Evolutionary conservation across 2,329 filamentous ascomycete species (phyloP), one percentile per base, ranked within the genome.

Genomic region (Trichophyton mentagrophytes): DNA sequence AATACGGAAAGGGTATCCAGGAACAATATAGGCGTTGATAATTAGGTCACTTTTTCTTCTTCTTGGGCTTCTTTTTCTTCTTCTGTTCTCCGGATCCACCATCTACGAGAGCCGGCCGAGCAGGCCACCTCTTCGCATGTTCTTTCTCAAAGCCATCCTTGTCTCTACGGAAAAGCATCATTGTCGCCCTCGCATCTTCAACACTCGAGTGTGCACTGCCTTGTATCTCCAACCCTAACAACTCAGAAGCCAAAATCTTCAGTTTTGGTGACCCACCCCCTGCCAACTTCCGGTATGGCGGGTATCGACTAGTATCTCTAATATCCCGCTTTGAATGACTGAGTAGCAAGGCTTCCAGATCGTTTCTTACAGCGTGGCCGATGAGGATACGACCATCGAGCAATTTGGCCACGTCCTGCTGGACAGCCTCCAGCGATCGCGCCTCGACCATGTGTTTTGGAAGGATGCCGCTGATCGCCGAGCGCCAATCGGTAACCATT

Each of bases 401-500:
- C 46, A 96, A 79, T 3, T 79, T 79, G 20, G 84, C 82, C 7
- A 96, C 82, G 30, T 87, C 82, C 44, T 77, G 73, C 69, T 95
- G 91, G 0, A 95, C 93, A 61, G 88, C 83, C 25, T 87, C 82
- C 66, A 97, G 91, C 0, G 78, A 76, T 58, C 89, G 77, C 0
- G 88, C 88, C 51, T 78, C 76, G 36, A 79, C 78, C 81, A 97
- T 86, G 65, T 90, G 84, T 62, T 82, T 83, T 0, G 87, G 81
- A 58, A 83, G 82, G 63, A 99, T 87, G 5, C 93, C 93, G 64
- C 88, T 95, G 46, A 96, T 86, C 63, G 81, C 78, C 2, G 91
- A 97, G 64, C 93, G 84, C 87, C 91, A 99, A 73, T 99, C 89
- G 13, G 88, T 90, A 1, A 99, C 89, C 60, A 77, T 79, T 69